These are phyloP conservation scores for Kokia cookei DNA, from an alignment of 441 rosid species.

Conservation along the genomic window DNA sequence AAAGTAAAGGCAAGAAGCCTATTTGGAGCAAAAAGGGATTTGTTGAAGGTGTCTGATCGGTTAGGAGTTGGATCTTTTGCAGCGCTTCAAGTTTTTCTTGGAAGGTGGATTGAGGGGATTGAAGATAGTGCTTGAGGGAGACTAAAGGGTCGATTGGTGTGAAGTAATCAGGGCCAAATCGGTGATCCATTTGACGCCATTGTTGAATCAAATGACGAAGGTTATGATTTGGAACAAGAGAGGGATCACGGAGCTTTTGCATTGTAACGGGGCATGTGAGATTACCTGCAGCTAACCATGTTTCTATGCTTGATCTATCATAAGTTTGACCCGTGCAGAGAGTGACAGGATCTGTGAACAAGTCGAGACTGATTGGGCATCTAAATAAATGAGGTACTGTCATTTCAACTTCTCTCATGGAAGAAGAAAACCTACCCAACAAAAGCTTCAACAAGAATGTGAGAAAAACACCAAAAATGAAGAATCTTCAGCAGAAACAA, in stretches of 20 bases:
- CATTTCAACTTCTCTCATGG: constrained; percentile 30
- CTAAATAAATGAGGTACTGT: constrained; percentile 46
- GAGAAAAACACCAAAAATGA: background rate
- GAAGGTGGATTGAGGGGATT: constrained; percentile 21
- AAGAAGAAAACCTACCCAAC: background rate
- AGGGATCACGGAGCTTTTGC: constrained; percentile 38
- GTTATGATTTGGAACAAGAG: constrained; percentile 52
- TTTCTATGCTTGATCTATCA: constrained; percentile 54
- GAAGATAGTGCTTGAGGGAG: constrained; percentile 28
- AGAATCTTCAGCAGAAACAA: background rate
- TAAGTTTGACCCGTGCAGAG: constrained; percentile 67
- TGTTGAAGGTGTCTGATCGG: constrained; percentile 20
- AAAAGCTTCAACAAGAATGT: background rate
- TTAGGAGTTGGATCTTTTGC: constrained; percentile 14
- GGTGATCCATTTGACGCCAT: constrained; percentile 35
- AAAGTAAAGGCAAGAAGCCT: constrained; percentile 40
- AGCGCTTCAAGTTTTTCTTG: constrained; percentile 25
- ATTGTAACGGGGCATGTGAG: constrained; percentile 59
- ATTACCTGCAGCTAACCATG: constrained; percentile 57
- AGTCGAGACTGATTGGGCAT: constrained; percentile 60
- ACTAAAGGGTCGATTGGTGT: constrained; percentile 13
- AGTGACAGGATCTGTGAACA: constrained; percentile 63
- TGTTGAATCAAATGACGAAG: constrained; percentile 51
- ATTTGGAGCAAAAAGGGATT: constrained; percentile 22
- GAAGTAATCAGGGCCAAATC: constrained; percentile 14